Conservation (phyloP, 495 filamentous ascomycete genomes). For the Lophiostoma macrostomum region DNA sequence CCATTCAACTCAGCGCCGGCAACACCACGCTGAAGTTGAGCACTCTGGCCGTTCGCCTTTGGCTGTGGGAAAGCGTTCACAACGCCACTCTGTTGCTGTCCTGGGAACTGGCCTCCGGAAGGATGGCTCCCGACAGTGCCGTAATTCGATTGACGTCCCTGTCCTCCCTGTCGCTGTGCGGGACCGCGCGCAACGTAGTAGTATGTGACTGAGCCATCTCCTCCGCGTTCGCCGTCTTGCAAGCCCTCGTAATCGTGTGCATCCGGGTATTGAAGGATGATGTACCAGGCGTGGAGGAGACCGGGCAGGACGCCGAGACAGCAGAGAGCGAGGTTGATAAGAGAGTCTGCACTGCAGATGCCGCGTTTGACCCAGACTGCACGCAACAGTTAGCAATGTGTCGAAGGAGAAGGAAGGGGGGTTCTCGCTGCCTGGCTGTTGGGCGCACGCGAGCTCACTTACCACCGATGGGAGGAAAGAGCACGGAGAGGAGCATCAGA, state of each 20-base stretch:
- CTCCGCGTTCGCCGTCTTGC: slow-evolving; percentile 50
- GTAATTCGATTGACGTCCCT: slow-evolving; percentile 25
- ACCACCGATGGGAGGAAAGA: slow-evolving; percentile 94
- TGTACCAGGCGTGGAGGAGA: slow-evolving; percentile 95
- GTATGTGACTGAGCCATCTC: slow-evolving; percentile 39
- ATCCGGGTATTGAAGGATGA: slow-evolving; percentile 88
- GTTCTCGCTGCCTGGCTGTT: slow-evolving; percentile 23
- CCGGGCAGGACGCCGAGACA: slow-evolving; percentile 87
- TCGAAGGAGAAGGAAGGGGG: neutral
- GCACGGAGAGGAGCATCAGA: slow-evolving; percentile 79
- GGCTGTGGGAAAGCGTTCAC: slow-evolving; percentile 41
- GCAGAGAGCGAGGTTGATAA: slow-evolving; percentile 94
- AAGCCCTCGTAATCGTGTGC: slow-evolving; percentile 60
- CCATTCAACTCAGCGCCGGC: slow-evolving; percentile 22
- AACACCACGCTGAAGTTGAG: slow-evolving; percentile 4
- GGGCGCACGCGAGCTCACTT: slow-evolving; percentile 40
- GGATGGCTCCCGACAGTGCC: slow-evolving; percentile 36
- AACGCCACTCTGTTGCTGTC: slow-evolving; percentile 32
- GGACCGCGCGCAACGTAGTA: slow-evolving; percentile 46
- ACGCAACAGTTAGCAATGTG: slow-evolving; percentile 23
- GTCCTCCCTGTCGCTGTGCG: neutral
- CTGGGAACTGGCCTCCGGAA: slow-evolving; percentile 34
- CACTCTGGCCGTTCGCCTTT: slow-evolving; percentile 17
- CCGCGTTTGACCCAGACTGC: slow-evolving; percentile 94
- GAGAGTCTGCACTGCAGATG: slow-evolving; percentile 85